phyloP scores from a whole-genome alignment of 2,329 filamentous ascomycete genomes.

The Colletotrichum sp. region DNA sequence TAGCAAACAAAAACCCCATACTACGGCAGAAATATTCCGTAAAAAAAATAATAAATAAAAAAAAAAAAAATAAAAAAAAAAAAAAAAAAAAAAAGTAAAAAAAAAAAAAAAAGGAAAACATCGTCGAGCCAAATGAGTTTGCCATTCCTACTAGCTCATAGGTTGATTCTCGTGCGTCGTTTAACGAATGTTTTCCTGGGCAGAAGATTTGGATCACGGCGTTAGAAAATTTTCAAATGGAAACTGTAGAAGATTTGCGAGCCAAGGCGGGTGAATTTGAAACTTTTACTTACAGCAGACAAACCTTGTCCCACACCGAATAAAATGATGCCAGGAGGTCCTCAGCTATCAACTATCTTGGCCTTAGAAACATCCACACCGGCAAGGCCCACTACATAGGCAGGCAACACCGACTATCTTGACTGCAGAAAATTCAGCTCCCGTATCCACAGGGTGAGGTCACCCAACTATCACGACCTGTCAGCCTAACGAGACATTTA shows the following conservation, averaged over 20 bases:
- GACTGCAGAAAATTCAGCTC: neutral
- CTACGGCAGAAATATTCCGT: too few relatives aligned
- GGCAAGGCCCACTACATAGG: neutral
- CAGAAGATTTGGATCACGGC: neutral
- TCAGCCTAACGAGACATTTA: neutral
- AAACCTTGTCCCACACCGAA: neutral
- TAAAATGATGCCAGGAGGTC: neutral
- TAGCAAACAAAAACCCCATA: too few relatives aligned
- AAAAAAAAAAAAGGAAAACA: too few relatives aligned
- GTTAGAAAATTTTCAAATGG: neutral
- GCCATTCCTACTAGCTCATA: neutral
- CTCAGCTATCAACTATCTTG: accelerated
- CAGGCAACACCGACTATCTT: neutral
- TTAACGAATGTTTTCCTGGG: neutral
- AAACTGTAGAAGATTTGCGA: neutral
- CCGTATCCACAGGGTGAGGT: neutral
- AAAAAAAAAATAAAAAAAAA: too few relatives aligned
- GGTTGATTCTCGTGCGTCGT: neutral
- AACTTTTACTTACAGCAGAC: accelerated
- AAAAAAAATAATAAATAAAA: too few relatives aligned
- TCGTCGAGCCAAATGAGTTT: neutral
- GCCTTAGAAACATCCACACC: neutral
- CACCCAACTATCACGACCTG: neutral
- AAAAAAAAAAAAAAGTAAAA: too few relatives aligned
- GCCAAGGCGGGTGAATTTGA: neutral